Conservation (phyloP, 2,329 filamentous ascomycete genomes). For the Malbranchea zuffiana region DNA sequence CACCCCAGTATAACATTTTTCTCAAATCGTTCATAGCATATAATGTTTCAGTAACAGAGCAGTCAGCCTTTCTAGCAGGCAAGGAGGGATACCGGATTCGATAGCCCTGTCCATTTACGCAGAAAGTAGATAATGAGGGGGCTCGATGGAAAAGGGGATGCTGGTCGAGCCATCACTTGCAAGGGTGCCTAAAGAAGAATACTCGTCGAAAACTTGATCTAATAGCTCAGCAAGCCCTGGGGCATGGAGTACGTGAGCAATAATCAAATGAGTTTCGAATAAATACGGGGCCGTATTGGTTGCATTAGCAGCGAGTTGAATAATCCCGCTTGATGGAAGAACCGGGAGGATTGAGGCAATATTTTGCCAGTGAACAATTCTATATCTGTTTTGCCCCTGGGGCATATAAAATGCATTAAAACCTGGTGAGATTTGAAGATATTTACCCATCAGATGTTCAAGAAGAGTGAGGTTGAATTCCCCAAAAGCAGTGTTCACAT, state of each 20-base stretch:
- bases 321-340: not conserved
- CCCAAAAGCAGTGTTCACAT: not conserved
- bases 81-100: too few relatives aligned
- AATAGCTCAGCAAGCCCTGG: constrained; percentile 3
- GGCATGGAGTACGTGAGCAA: not conserved
- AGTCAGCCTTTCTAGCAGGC: too few relatives aligned
- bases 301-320: not conserved
- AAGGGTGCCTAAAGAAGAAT: not conserved
- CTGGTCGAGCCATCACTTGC: constrained; percentile 2
- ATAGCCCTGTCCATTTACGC: too few relatives aligned
- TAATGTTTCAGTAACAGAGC: too few relatives aligned
- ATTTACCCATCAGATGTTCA: not conserved
- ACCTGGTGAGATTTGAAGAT: not conserved
- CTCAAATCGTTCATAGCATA: too few relatives aligned
- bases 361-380: not conserved
- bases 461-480: not conserved
- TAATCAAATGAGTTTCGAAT: not conserved
- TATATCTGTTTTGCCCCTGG: too few relatives aligned
- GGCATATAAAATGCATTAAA: not conserved
- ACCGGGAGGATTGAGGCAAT: not conserved
- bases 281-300: not conserved
- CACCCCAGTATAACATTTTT: too few relatives aligned
- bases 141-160: constrained; percentile 1
- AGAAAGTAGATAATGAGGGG: too few relatives aligned
- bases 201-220: constrained; percentile 1